These are phyloP conservation scores for Phytophthora uliginosa DNA, from an alignment of 352 stramenopile genomes.

Conservation along the genomic window DNA sequence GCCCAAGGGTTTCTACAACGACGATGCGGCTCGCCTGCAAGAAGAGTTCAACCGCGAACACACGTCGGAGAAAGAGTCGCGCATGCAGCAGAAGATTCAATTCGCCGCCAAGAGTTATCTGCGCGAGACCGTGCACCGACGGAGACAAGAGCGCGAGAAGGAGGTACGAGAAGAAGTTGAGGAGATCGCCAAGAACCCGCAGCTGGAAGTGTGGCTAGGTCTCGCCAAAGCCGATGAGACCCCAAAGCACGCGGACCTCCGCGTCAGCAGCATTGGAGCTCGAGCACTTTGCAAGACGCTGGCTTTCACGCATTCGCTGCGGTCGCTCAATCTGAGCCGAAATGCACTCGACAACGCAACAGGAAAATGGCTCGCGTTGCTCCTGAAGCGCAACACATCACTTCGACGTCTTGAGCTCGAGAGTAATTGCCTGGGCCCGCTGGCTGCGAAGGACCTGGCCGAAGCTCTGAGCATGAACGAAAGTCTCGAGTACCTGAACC, in stretches of 20 bases:
- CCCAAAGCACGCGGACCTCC: slow-evolving; percentile 61
- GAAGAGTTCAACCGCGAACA: slow-evolving; percentile 86
- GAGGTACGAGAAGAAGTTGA: slow-evolving; percentile 82
- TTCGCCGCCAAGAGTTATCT: slow-evolving; percentile 81
- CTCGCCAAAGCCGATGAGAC: slow-evolving; percentile 69
- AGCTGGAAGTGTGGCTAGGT: slow-evolving; percentile 80
- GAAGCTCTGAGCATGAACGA: slow-evolving; percentile 67
- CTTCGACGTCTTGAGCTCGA: slow-evolving; percentile 76
- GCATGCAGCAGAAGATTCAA: slow-evolving; percentile 76
- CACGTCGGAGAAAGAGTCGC: slow-evolving; percentile 66
- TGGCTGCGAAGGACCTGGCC: slow-evolving; percentile 59
- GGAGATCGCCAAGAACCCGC: slow-evolving; percentile 72
- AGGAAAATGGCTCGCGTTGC: slow-evolving; percentile 63
- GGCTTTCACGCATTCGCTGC: slow-evolving; percentile 73
- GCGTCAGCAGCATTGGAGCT: slow-evolving; percentile 60
- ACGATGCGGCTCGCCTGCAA: slow-evolving; percentile 82
- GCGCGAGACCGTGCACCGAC: slow-evolving; percentile 77
- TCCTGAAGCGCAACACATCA: slow-evolving; percentile 74
- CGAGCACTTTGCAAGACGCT: slow-evolving; percentile 78
- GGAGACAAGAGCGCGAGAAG: slow-evolving; percentile 69
- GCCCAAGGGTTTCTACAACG: slow-evolving; percentile 88
- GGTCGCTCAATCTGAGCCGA: slow-evolving; percentile 69
- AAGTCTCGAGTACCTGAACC: slow-evolving; percentile 63
- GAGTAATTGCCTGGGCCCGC: slow-evolving; percentile 66
- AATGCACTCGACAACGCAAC: slow-evolving; percentile 77